A percentile compares a stretch with the other conserved stretches of the same genome.
Evolutionary conservation across 345 rosid species (phyloP).

Genomic region (Moringa oleifera): DNA sequence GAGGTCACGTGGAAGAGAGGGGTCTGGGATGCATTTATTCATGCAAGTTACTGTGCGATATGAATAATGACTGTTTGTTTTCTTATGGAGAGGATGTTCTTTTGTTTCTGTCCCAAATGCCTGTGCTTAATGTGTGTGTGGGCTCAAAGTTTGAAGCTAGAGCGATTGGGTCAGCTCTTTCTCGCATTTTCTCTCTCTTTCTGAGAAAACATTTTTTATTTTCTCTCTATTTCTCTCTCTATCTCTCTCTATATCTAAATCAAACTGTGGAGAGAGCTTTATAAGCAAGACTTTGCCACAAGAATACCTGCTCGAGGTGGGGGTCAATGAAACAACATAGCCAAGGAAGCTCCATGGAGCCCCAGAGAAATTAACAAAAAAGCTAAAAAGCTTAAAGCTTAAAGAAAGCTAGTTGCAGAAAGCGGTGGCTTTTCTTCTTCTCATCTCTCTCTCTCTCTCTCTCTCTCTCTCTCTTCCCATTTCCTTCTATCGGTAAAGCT

Average conservation of each 20-base stretch:
- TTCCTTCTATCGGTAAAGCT: conserved; percentile 44
- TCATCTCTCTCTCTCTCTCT: conserved; percentile 7
- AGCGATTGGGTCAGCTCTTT: conserved; percentile 29
- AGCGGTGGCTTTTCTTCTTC: conserved; percentile 47
- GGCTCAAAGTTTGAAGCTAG: conserved; percentile 37
- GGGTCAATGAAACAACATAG: conserved; percentile 31
- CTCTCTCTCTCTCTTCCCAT: conserved; percentile 22
- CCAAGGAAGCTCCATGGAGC: conserved; percentile 9
- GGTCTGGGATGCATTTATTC: conserved; percentile 34
- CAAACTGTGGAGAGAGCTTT: conserved; percentile 9
- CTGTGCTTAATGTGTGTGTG: conserved; percentile 20
- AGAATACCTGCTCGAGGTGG: conserved; percentile 23
- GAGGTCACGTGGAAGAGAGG: conserved; percentile 40
- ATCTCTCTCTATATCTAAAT: background rate
- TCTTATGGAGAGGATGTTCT: conserved; percentile 38
- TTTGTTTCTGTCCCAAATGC: conserved; percentile 45
- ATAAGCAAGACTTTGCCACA: conserved; percentile 16
- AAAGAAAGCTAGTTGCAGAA: conserved; percentile 61
- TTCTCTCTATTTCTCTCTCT: background rate
- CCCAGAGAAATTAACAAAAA: background rate
- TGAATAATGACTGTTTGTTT: conserved; percentile 48
- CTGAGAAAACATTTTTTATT: no score
- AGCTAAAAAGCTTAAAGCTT: conserved; percentile 28
- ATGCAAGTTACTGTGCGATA: conserved; percentile 41
- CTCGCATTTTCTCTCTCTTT: background rate